Percentiles rank a stretch among this genome's conserved stretches.
Evolutionary conservation across 352 stramenopile species (phyloP).

Genomic region (Saprolegnia parasitica): DNA sequence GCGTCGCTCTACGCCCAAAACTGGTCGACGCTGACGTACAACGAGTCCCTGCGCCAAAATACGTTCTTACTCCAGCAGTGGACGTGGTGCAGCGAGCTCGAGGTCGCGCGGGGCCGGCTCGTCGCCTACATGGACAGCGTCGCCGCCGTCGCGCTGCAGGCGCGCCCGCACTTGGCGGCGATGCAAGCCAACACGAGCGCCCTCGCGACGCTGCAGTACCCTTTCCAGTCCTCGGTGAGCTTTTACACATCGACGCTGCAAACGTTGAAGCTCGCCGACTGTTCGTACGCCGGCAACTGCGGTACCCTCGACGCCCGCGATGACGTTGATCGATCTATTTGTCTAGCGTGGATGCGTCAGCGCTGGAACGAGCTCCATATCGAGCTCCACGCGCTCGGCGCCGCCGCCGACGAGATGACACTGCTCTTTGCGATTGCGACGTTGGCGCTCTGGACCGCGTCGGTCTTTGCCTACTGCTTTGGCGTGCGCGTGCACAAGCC

Average conservation of each 20-base stretch:
- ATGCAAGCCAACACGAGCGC: conserved; percentile 39
- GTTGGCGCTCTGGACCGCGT: not conserved
- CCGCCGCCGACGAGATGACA: conserved; percentile 17
- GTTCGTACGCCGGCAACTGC: conserved; percentile 51
- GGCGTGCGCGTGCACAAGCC: conserved; percentile 20
- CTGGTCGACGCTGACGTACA: conserved; percentile 9
- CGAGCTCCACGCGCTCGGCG: not conserved
- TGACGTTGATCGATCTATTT: not conserved
- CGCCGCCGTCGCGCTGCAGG: not conserved
- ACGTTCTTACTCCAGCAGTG: not conserved
- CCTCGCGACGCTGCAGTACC: conserved; percentile 56
- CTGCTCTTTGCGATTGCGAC: conserved; percentile 7
- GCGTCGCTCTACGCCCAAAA: not conserved
- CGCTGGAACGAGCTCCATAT: conserved; percentile 13
- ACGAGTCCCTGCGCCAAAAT: not conserved
- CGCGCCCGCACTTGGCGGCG: conserved; percentile 24
- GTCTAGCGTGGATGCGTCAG: conserved; percentile 3
- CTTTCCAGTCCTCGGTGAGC: conserved; percentile 51
- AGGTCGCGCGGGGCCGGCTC: not conserved
- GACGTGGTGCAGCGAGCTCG: not conserved
- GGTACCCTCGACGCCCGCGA: conserved; percentile 28
- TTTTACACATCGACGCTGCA: conserved; percentile 53
- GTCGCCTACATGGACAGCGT: conserved; percentile 12
- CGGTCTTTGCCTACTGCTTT: conserved; percentile 21
- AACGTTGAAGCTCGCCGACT: conserved; percentile 53